Conservation (phyloP, 345 rosid genomes). For the Boechera stricta region DNA sequence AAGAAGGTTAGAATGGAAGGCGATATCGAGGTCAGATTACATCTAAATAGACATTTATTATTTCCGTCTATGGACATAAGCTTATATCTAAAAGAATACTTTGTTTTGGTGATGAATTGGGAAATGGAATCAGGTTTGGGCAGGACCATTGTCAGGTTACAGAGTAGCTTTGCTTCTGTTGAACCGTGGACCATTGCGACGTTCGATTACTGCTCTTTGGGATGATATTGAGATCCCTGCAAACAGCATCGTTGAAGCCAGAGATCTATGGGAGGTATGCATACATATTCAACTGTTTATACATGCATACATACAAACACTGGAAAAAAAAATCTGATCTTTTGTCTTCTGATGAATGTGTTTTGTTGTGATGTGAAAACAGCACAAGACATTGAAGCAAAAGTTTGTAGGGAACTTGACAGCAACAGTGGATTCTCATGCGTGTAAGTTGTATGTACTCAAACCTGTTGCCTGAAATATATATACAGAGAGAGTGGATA, state of each 20-base stretch:
- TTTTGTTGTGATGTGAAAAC: conserved; percentile 46
- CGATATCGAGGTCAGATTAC: conserved; percentile 61
- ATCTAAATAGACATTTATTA: neutral
- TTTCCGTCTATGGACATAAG: neutral
- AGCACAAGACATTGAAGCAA: conserved; percentile 72
- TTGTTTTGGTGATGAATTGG: conserved; percentile 22
- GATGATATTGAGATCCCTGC: conserved; percentile 66
- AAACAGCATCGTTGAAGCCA: conserved; percentile 53
- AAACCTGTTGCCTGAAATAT: conserved; percentile 63
- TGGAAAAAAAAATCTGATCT: neutral
- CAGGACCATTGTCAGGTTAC: conserved; percentile 65
- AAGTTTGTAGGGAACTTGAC: conserved; percentile 62
- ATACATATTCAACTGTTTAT: neutral
- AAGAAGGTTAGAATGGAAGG: conserved; percentile 72
- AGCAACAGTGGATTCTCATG: conserved; percentile 62
- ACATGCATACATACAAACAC: no score
- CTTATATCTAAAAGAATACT: neutral
- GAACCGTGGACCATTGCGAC: conserved; percentile 54
- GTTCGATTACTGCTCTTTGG: conserved; percentile 68
- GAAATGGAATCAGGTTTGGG: conserved; percentile 65
- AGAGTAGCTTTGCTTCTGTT: conserved; percentile 65
- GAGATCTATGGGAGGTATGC: conserved; percentile 85
- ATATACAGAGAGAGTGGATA: neutral
- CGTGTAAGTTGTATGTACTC: conserved; percentile 77
- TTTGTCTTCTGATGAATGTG: conserved; percentile 20